These are phyloP conservation scores for Tulasnella sp. DNA, from an alignment of 768 basidiomycete genomes.

Conservation along the genomic window DNA sequence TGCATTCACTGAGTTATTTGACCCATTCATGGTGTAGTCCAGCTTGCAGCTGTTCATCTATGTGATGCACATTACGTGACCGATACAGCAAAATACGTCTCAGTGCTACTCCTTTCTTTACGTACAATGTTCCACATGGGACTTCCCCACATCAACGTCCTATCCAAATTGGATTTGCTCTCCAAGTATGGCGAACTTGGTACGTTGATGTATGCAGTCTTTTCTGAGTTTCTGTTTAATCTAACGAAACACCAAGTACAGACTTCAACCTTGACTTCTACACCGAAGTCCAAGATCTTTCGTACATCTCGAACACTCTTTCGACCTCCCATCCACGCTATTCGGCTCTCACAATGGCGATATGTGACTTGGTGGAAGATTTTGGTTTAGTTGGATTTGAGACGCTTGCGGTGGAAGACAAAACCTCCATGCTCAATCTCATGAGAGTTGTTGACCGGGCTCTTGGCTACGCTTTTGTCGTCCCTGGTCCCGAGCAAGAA, in stretches of 20 bases:
- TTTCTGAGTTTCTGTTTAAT: neutral
- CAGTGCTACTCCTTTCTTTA: conserved; percentile 78
- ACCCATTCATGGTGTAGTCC: conserved; percentile 9
- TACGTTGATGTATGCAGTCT: conserved; percentile 27
- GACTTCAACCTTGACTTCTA: conserved; percentile 98
- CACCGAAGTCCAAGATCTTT: conserved; percentile 93
- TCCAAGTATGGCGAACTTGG: conserved; percentile 83
- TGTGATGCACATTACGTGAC: conserved; percentile 97
- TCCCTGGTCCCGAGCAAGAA: conserved; percentile 28
- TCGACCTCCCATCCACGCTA: conserved; percentile 54
- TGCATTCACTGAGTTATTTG: neutral
- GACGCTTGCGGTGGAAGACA: conserved; percentile 95
- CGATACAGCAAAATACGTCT: conserved; percentile 89
- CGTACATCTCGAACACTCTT: conserved; percentile 69
- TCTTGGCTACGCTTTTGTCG: conserved; percentile 82
- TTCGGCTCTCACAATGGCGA: conserved; percentile 69
- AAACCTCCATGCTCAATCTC: conserved; percentile 85
- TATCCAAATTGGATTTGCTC: conserved; percentile 91
- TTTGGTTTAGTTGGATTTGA: conserved; percentile 89
- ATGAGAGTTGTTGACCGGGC: conserved; percentile 77
- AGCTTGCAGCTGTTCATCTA: conserved; percentile 89
- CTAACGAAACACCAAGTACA: conserved; percentile 23
- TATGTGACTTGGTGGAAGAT: conserved; percentile 89
- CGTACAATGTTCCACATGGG: conserved; percentile 98
- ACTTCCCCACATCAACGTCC: conserved; percentile 93